These are phyloP conservation scores for Auxenochlorella pyrenoidosa DNA, from an alignment of 139 green algal species.

Conservation along the genomic window DNA sequence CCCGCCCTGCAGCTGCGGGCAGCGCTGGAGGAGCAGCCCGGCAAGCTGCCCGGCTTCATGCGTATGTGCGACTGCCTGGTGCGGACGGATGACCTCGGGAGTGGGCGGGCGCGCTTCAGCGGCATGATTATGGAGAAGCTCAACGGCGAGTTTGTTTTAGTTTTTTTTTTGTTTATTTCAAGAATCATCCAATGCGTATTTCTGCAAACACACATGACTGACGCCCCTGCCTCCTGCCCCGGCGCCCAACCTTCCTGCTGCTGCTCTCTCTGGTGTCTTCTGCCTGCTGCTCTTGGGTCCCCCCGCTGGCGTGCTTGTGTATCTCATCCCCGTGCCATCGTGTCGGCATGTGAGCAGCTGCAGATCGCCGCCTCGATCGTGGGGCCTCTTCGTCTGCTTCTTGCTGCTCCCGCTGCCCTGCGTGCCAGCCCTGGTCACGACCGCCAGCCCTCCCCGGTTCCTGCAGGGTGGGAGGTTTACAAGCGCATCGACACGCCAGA, in stretches of 20 bases:
- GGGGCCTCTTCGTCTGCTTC: no score
- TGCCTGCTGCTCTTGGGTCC: no score
- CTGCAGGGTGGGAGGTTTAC: constrained; percentile 42
- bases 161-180: no score
- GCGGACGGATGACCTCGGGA: background rate
- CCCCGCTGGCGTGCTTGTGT: no score
- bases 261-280: no score
- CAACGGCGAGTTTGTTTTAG: constrained; percentile 6
- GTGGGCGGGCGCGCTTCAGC: constrained; percentile 13
- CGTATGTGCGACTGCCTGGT: constrained; percentile 48
- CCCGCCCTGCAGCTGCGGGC: constrained; percentile 37
- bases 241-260: no score
- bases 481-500: constrained; percentile 34
- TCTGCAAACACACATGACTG: no score
- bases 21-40: constrained; percentile 37
- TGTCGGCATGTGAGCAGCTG: no score
- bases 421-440: background rate
- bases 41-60: constrained; percentile 47
- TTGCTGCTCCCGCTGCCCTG: background rate
- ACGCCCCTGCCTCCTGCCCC: no score
- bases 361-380: no score
- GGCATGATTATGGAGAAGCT: constrained; percentile 56
- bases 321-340: no score
- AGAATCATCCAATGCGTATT: no score
- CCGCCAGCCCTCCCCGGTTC: background rate